Evolutionary conservation across 2,329 filamentous ascomycete genomes (phyloP), one percentile per base, ranked within the genome.

Genomic region (Podosphaera xanthii): DNA sequence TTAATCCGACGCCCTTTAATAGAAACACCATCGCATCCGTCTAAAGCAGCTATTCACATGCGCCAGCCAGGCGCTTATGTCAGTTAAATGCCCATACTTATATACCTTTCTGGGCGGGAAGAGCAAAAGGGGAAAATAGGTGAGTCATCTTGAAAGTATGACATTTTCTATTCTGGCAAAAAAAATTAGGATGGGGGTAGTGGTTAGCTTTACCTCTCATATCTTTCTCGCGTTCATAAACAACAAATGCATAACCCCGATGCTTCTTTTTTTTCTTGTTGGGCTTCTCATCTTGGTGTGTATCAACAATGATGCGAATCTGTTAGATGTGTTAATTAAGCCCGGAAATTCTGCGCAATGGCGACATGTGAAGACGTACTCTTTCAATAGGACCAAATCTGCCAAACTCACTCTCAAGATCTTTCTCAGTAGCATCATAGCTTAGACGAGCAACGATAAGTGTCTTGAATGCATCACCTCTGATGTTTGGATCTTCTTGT

Each of bases 211-310:
- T 94, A 96, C 90, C 89, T 88, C 94, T 94, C 90, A 97, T 96
- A 71, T 97, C 92, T 73, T 91, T 90, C 74, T 97, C 92, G 71
- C 87, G 84, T 73, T 97, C 91, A 70, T 91, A 98, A 59, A 97
- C 87, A 65, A 98, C 85, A 70, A 98, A 98, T 62, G 88, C 92
- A 72, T 98, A 98, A 62, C 92, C 92, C 67, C 84, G 79, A 69
- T 94, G 87, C 57, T 83, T 75, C 74, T 89, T 89, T 69, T 84
- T 84, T 69, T 87, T 83, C 73, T 90, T 88, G 67, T 84, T 86
- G 60, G 77, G 80, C 71, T 78, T 84, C 68, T 79, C 79, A 65
- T 78, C 73, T 62, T 81, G 78, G 65, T 87, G 81, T 3, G 82
- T 83, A 70, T 94, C 85, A 67, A 81, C 81, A 65, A 96, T 81